Conservation (phyloP, 2,329 filamentous ascomycete species). For the Cladosporium oxysporum region DNA sequence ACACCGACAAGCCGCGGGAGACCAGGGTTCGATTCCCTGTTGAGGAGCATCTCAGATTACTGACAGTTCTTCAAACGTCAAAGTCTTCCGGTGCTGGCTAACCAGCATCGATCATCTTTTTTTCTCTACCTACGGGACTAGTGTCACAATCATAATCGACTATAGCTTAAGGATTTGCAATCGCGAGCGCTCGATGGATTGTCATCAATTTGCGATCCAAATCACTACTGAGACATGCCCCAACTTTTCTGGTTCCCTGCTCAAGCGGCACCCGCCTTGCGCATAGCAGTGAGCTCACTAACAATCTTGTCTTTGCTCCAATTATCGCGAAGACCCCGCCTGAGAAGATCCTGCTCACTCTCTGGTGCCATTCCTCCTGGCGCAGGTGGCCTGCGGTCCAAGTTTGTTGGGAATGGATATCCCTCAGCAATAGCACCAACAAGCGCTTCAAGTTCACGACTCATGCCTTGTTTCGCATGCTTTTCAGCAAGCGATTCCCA, state of each 20-base stretch:
- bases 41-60: constrained; percentile 14
- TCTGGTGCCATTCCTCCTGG: constrained; percentile 61
- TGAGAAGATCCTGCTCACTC: constrained; percentile 58
- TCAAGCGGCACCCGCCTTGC: constrained; percentile 16
- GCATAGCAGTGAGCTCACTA: constrained; percentile 29
- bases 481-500: constrained; percentile 46
- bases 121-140: background rate
- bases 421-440: constrained; percentile 57
- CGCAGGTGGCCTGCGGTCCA: constrained; percentile 58
- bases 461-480: constrained; percentile 42
- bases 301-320: constrained; percentile 47
- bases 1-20: constrained; percentile 17
- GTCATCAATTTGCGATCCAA: background rate
- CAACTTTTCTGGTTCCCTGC: background rate
- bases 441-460: constrained; percentile 48
- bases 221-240: background rate
- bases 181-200: background rate
- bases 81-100: constrained; percentile 17
- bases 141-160: background rate
- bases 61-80: constrained; percentile 13
- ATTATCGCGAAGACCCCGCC: constrained; percentile 45
- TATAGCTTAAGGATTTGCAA: background rate
- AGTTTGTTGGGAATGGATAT: constrained; percentile 64
- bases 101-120: constrained; percentile 4
- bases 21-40: constrained; percentile 21